phyloP scores from a whole-genome alignment of 2,329 filamentous ascomycete species.

The Cercospora sp. region DNA sequence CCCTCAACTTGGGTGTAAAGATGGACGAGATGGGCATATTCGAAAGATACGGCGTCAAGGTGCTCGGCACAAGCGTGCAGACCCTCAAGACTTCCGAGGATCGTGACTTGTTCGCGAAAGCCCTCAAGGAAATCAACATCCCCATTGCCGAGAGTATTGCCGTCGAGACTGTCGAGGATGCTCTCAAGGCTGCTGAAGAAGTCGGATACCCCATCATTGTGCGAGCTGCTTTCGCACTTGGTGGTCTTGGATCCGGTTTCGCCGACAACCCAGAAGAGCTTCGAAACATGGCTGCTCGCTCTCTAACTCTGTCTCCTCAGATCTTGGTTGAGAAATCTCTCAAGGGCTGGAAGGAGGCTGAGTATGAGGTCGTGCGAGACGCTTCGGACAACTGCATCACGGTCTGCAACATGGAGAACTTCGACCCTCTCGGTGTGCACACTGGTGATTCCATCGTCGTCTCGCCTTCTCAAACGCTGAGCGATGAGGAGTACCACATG shows the following conservation, averaged over 20 bases:
- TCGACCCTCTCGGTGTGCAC: conserved; percentile 94
- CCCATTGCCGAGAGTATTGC: conserved; percentile 96
- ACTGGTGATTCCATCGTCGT: conserved; percentile 99
- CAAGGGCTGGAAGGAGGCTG: conserved; percentile 99
- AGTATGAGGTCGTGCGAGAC: conserved; percentile 97
- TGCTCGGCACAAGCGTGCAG: conserved; percentile 90
- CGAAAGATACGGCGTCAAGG: conserved; percentile 91
- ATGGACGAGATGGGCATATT: conserved; percentile 96
- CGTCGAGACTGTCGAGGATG: conserved; percentile 87
- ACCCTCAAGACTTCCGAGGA: conserved; percentile 95
- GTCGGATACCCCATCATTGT: conserved; percentile 98
- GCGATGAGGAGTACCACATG: conserved; percentile 99
- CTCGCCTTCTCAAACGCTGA: conserved; percentile 92
- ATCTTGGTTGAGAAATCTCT: conserved; percentile 98
- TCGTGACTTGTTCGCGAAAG: conserved; percentile 92
- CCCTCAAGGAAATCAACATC: conserved; percentile 94
- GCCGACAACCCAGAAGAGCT: conserved; percentile 93
- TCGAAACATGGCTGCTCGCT: conserved; percentile 87
- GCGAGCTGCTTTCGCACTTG: conserved; percentile 92
- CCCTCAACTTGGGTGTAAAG: conserved; percentile 92
- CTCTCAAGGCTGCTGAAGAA: conserved; percentile 78
- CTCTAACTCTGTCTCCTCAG: conserved; percentile 89
- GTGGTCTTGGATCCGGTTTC: conserved; percentile 94
- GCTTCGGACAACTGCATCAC: conserved; percentile 98
- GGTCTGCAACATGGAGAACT: conserved; percentile 99